Base-by-base conservation (phyloP, 108 stramenopile genomes). In the Fistulifera solaris region DNA sequence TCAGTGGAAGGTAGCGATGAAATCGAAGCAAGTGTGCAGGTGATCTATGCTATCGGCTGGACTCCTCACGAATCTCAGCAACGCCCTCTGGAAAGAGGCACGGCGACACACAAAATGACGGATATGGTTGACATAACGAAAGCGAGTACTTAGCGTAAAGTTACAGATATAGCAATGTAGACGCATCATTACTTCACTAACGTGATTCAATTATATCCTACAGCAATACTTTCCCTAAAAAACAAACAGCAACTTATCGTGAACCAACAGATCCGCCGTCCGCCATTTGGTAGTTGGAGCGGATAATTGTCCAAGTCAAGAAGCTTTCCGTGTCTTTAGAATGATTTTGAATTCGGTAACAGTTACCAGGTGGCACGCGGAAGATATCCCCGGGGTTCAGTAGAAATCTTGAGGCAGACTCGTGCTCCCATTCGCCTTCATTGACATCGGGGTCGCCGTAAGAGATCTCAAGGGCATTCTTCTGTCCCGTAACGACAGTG, bases 41-140 rank as follows among this genome's bases (percentile, higher is more conserved):
- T 96, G 12, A 95, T 97, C 17, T 98, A 88, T 69, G 94, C 92
- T 51, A 98, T 98, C 62, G 98, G 96, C 19, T 98, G 98, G 98
- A 87, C 85, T 49, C 94, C 94, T 24, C 91, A 98, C 65, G 87
- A 67, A 19, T 81, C 83, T 5, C 96, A 98, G 63, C 98, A 76
- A 48, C 65, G 86, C 55, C 94, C 98, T 2, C 52, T 77, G 58
- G 65, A 73, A 51, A 68, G 93, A 8, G 94, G 94, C 1, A 72
- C 73, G 17, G 94, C 91, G 17, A 72, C 79, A 11, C 73, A 65
- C 25, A 76, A 73, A 48, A 67, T 85, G 50, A 71, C 79, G 13
- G 81, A 89, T 15, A 64, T 77, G 26, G 65, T 82, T 38, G 54
- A 39, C 10, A 16, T 8, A 0, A 43, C 60, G 54, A 52, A 28